These are phyloP conservation scores for Mortierella sp. DNA, from an alignment of 371 early-diverging fungal species.

Conservation along the genomic window DNA sequence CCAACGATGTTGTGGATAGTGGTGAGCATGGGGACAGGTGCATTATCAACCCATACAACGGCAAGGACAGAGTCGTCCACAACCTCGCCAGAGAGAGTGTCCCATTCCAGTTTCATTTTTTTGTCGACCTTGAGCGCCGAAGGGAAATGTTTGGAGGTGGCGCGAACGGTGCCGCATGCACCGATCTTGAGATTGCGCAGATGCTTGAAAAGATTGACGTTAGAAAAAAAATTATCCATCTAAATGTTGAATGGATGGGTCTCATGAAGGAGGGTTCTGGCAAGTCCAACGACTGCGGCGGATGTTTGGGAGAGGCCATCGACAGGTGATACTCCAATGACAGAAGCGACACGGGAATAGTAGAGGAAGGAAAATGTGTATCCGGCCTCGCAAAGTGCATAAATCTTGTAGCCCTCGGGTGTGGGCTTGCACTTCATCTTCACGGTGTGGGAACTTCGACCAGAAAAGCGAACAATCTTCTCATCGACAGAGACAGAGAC, in stretches of 20 bases:
- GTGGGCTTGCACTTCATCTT: no score
- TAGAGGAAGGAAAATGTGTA: slow-evolving; percentile 43
- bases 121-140: not conserved
- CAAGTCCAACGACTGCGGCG: slow-evolving; percentile 21
- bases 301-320: slow-evolving; percentile 5
- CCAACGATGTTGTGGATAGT: slow-evolving; percentile 38
- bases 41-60: slow-evolving; percentile 44
- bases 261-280: slow-evolving; percentile 13
- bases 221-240: no score
- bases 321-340: not conserved
- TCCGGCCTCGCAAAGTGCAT: slow-evolving; percentile 36
- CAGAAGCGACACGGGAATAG: slow-evolving; percentile 1
- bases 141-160: no score
- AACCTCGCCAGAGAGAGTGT: slow-evolving; percentile 24
- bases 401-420: slow-evolving; percentile 37
- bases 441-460: no score
- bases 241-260: slow-evolving; percentile 19
- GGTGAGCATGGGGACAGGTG: slow-evolving; percentile 25
- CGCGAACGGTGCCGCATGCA: not conserved
- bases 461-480: no score
- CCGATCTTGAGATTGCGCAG: no score
- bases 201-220: no score
- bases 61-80: slow-evolving; percentile 27
- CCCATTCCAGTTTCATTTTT: slow-evolving; percentile 8
- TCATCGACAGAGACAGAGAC: no score